Base-by-base conservation (phyloP, 495 filamentous ascomycete genomes). In the Bathelium albidoporum region DNA sequence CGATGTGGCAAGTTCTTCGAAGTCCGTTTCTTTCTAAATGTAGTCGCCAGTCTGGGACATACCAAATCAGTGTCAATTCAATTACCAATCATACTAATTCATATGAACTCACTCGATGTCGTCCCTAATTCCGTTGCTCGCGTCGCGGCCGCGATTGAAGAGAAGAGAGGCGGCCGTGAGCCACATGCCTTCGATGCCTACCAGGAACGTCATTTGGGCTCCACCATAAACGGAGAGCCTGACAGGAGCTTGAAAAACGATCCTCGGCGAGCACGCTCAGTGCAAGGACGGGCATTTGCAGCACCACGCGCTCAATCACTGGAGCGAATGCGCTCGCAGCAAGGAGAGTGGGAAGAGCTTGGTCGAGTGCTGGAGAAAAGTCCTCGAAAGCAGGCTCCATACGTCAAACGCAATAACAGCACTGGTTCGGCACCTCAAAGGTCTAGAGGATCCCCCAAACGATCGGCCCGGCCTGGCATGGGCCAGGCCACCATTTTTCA, bases 31-130 rank as follows among this genome's bases (percentile, higher is more conserved):
- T 81, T 82, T 62, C 69, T 84, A 32, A 82, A 78, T 64, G 65
- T 83, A 36, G 69, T 75, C 55, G 73, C 80, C 31, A 69, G 75
- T 24, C 72, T 73, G 44, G 67, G 73, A 39, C 79, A 76, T 61
- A 71, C 76, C 60, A 83, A 78, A 64, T 70, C 75, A 22, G 72
- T 83, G 59, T 74, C 73, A 32, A 76, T 83, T 14, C 82, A 83
- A 66, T 69, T 84, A 22, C 80, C 81, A 16, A 76, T 83, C 58
- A 81, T 78, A 1, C 76, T 83, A 52, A 78, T 83, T 44, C 80
- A 83, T 70, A 83, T 82, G 73, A 83, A 83, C 68, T 82, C 82
- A 29, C 78, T 83, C 60, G 82, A 84, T 58, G 81, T 84, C n/a
- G 77, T 82, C 29, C 81, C 82, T 3, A 84, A 84, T 62, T 78